phyloP scores from a whole-genome alignment of 108 stramenopile genomes.

The Thalassiosira profunda region DNA sequence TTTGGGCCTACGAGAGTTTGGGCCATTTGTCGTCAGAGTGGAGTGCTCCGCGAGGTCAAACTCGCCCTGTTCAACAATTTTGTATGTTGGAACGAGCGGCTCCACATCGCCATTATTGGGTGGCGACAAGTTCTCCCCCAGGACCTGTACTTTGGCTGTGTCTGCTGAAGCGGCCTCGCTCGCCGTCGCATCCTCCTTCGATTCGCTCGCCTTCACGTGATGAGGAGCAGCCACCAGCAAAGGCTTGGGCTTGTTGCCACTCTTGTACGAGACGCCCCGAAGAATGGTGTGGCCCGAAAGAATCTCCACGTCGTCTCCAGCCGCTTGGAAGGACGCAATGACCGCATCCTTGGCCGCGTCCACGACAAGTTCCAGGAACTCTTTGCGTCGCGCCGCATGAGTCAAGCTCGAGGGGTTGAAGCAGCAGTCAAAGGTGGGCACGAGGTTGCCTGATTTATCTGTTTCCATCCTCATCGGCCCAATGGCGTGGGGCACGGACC shows the following conservation, averaged over 20 bases:
- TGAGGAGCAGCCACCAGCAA: conserved; percentile 16
- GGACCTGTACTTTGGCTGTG: not conserved
- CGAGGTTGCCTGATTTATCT: conserved; percentile 48
- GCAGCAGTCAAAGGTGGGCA: conserved; percentile 43
- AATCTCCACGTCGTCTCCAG: conserved; percentile 12
- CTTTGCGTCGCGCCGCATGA: conserved; percentile 31
- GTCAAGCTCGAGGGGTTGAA: conserved; percentile 31
- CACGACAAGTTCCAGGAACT: conserved; percentile 28
- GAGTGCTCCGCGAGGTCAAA: conserved; percentile 35
- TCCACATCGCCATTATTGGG: too few relatives aligned
- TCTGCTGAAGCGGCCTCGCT: not conserved
- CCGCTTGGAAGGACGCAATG: conserved; percentile 11
- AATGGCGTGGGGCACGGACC: conserved; percentile 60
- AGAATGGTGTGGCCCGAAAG: conserved; percentile 12
- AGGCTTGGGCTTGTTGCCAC: conserved; percentile 25
- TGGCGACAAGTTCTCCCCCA: not conserved
- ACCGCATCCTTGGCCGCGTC: conserved; percentile 34
- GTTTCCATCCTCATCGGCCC: conserved; percentile 65
- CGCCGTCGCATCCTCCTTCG: not conserved
- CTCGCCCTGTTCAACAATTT: conserved; percentile 36
- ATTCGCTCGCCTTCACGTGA: not conserved
- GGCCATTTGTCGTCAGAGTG: not conserved
- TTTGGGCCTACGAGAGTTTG: conserved; percentile 13
- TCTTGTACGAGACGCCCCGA: conserved; percentile 36
- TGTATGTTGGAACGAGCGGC: conserved; percentile 20